Evolutionary conservation across 371 early-diverging fungal species (phyloP).

Genomic region (Mucor saturninus): DNA sequence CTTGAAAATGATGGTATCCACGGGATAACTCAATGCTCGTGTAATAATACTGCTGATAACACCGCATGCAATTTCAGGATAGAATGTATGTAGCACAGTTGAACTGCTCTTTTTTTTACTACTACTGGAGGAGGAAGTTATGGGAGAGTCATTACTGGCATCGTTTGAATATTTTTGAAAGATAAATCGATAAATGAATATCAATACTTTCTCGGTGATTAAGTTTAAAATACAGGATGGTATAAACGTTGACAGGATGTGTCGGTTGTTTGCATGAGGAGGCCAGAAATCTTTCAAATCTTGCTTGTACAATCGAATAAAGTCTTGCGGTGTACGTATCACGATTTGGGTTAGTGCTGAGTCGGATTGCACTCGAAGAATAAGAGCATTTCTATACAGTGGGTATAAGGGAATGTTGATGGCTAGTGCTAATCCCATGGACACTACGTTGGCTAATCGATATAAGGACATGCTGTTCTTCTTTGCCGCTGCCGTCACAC

Average conservation of each 20-base stretch:
- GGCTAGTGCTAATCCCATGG: conserved; percentile 33
- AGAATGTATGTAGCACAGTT: conserved; percentile 55
- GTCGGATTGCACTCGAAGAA: conserved; percentile 56
- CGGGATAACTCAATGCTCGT: conserved; percentile 54
- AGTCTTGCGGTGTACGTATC: conserved; percentile 39
- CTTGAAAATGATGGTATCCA: conserved; percentile 59
- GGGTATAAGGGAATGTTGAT: conserved; percentile 60
- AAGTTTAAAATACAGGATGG: conserved; percentile 58
- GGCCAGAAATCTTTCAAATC: conserved; percentile 45
- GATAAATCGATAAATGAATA: conserved; percentile 52
- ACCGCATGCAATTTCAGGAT: conserved; percentile 64
- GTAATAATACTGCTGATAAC: conserved; percentile 59
- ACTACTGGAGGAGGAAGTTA: not conserved
- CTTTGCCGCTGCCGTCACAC: conserved; percentile 20
- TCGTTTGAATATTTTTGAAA: conserved; percentile 20
- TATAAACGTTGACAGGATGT: conserved; percentile 48
- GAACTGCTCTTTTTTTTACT: conserved; percentile 22
- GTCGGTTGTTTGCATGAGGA: conserved; percentile 20
- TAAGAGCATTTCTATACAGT: conserved; percentile 56
- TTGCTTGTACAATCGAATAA: conserved; percentile 46
- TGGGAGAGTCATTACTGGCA: conserved; percentile 2
- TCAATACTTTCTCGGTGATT: conserved; percentile 54
- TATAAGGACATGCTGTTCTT: conserved; percentile 26
- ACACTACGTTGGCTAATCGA: not conserved
- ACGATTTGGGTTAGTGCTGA: conserved; percentile 31